Evolutionary conservation across 2,329 filamentous ascomycete species (phyloP).

Genomic region (Rutstroemia sp.): DNA sequence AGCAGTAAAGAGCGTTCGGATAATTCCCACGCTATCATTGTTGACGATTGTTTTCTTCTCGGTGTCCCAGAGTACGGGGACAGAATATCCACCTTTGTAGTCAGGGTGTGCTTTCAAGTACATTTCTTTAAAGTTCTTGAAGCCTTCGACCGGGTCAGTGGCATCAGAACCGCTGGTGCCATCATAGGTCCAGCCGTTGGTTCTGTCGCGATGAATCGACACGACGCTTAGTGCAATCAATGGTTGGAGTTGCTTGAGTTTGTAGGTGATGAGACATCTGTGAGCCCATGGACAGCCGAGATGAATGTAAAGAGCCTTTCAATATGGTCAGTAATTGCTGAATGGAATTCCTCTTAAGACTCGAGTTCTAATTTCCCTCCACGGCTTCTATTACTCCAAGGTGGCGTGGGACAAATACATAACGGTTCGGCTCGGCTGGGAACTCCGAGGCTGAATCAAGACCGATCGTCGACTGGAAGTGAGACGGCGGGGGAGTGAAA

Average conservation of each 20-base stretch:
- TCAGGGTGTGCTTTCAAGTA: constrained; percentile 56
- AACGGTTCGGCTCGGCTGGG: background rate
- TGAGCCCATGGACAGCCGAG: background rate
- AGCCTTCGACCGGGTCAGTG: constrained; percentile 28
- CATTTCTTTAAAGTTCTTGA: constrained; percentile 54
- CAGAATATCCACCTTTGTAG: constrained; percentile 60
- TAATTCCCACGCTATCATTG: constrained; percentile 75
- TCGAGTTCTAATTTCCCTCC: no score
- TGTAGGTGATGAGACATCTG: background rate
- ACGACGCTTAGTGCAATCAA: background rate
- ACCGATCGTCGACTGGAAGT: background rate
- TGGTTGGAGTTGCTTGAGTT: background rate
- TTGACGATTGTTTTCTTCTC: constrained; percentile 53
- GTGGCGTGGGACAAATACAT: background rate
- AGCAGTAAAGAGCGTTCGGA: constrained; percentile 67
- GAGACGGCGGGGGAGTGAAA: background rate
- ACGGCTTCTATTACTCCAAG: no score
- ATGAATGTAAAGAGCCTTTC: background rate
- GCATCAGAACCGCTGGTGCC: constrained; percentile 2
- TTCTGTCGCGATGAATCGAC: background rate
- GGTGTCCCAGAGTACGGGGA: constrained; percentile 59
- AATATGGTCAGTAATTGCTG: background rate
- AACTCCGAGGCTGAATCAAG: background rate
- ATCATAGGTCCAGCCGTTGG: constrained; percentile 8
- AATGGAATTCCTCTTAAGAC: no score